These are phyloP conservation scores for Artemisia tridentata DNA, from an alignment of 129 eudicot species.

Conservation along the genomic window DNA sequence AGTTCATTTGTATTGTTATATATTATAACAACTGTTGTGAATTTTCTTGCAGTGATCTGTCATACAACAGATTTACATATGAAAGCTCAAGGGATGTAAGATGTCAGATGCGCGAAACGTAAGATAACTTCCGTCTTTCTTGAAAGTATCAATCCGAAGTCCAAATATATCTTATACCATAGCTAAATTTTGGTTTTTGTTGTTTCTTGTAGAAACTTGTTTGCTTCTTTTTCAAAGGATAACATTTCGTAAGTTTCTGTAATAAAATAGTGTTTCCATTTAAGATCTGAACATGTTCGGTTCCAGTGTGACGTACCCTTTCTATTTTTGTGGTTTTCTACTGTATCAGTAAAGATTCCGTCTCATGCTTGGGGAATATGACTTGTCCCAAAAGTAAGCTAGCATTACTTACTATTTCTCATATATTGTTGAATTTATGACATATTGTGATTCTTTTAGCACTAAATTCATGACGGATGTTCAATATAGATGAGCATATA, in stretches of 20 bases:
- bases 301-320: neutral
- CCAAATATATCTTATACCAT: too few relatives aligned
- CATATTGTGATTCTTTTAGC: neutral
- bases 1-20: neutral
- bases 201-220: conserved; percentile 36
- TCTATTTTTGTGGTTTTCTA: neutral
- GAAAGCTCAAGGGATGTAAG: conserved; percentile 8
- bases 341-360: conserved; percentile 22
- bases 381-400: conserved; percentile 28
- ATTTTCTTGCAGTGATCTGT: conserved; percentile 37
- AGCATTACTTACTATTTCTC: conserved; percentile 4
- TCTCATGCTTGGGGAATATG: conserved; percentile 35
- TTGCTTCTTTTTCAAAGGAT: conserved; percentile 24
- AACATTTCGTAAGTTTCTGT: conserved; percentile 34
- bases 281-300: neutral
- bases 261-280: neutral
- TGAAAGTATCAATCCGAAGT: neutral
- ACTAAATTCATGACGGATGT: too few relatives aligned
- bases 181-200: conserved; percentile 10
- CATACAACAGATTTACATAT: conserved; percentile 45
- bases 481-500: neutral
- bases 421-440: neutral
- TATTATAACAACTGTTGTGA: neutral
- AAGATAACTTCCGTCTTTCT: conserved; percentile 24
- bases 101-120: conserved; percentile 43